Evolutionary conservation across 345 rosid species (phyloP).

Genomic region (Citrus inodora): DNA sequence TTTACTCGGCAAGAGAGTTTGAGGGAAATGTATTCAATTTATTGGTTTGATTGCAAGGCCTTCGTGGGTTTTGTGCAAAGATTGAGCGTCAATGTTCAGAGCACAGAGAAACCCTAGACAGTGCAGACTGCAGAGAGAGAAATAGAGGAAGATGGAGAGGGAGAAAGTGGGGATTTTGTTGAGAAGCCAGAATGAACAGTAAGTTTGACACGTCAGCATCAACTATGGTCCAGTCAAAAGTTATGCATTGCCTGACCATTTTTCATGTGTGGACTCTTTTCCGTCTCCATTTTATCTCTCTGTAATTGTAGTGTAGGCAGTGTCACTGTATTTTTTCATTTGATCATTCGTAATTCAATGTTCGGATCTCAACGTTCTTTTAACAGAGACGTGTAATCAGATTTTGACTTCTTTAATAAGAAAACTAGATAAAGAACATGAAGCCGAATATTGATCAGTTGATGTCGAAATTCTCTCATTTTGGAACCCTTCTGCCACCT

Average conservation of each 20-base stretch:
- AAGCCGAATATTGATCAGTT: not conserved
- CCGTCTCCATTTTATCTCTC: too few relatives aligned
- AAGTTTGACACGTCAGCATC: conserved; percentile 30
- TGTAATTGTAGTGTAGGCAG: too few relatives aligned
- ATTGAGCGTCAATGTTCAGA: not conserved
- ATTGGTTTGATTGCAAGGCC: not conserved
- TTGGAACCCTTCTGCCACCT: not conserved
- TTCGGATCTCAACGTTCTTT: too few relatives aligned
- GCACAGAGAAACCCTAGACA: conserved; percentile 25
- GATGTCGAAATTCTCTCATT: not conserved
- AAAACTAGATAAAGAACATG: not conserved
- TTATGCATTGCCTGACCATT: not conserved
- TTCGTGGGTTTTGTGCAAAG: not conserved
- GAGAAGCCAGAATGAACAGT: not conserved
- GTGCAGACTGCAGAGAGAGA: not conserved
- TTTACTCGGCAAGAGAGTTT: not conserved
- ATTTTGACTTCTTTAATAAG: not conserved
- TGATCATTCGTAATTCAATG: too few relatives aligned
- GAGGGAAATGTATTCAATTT: not conserved
- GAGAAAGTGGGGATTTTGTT: conserved; percentile 2
- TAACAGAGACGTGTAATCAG: not conserved
- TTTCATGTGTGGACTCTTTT: not conserved
- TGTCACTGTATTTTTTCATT: too few relatives aligned
- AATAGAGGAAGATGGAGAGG: not conserved
- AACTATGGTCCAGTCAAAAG: not conserved